phyloP scores from a whole-genome alignment of 2,329 filamentous ascomycete species.

The Sarocladium strictum region DNA sequence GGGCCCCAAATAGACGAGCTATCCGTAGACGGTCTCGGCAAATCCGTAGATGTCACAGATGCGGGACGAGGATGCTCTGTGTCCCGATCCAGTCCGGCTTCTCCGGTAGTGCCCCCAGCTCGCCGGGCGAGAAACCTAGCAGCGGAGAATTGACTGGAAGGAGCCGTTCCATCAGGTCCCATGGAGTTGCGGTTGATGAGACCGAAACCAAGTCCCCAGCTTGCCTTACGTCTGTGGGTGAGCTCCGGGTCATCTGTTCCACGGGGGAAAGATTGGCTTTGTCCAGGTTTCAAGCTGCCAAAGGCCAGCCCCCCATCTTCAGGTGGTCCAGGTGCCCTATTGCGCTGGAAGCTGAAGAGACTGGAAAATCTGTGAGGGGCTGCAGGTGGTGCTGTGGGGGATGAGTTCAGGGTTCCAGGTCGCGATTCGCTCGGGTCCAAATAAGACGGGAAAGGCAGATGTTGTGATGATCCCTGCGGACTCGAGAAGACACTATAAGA shows the following conservation, averaged over 20 bases:
- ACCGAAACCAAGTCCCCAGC: slow-evolving; percentile 25
- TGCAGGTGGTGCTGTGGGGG: slow-evolving; percentile 29
- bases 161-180: slow-evolving; percentile 31
- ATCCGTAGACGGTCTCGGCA: slow-evolving; percentile 74
- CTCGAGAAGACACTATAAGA: slow-evolving; percentile 55
- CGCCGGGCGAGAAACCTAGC: not conserved
- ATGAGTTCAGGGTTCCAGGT: slow-evolving; percentile 32
- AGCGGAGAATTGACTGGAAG: slow-evolving; percentile 16
- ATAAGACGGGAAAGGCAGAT: slow-evolving; percentile 49
- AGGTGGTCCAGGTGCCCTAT: slow-evolving; percentile 52
- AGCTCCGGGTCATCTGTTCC: slow-evolving; percentile 51
- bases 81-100: slow-evolving; percentile 47
- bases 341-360: slow-evolving; percentile 58
- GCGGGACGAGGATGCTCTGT: slow-evolving; percentile 58
- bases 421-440: slow-evolving; percentile 38
- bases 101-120: slow-evolving; percentile 14
- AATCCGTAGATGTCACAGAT: slow-evolving; percentile 62
- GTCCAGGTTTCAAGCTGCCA: slow-evolving; percentile 62
- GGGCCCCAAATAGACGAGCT: slow-evolving; percentile 69
- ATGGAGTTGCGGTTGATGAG: slow-evolving; percentile 35
- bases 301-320: slow-evolving; percentile 50
- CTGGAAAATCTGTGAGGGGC: slow-evolving; percentile 35
- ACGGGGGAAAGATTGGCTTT: slow-evolving; percentile 73
- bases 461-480: slow-evolving; percentile 54
- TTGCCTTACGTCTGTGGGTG: slow-evolving; percentile 48